phyloP scores from a whole-genome alignment of 2,329 filamentous ascomycete species.

The Xylaria sp. region DNA sequence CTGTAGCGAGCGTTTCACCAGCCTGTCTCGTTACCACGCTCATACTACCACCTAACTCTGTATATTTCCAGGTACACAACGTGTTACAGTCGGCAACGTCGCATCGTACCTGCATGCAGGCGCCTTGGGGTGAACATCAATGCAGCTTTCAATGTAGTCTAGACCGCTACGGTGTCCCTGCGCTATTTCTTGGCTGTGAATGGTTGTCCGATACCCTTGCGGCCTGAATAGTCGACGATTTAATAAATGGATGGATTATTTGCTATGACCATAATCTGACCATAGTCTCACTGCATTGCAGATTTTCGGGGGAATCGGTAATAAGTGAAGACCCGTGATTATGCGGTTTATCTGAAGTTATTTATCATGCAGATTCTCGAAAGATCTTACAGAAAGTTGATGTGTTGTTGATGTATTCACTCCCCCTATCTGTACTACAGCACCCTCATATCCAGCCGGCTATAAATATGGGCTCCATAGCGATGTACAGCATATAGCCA shows the following conservation, averaged over 20 bases:
- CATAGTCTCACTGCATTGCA: neutral
- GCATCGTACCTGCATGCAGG: slow-evolving; percentile 36
- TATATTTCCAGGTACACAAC: slow-evolving; percentile 9
- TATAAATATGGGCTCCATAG: slow-evolving; percentile 8
- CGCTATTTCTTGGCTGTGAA: slow-evolving; percentile 13
- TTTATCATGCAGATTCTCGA: slow-evolving; percentile 15
- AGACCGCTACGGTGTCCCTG: slow-evolving; percentile 16
- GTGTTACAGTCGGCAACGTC: slow-evolving; percentile 29
- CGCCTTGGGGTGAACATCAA: slow-evolving; percentile 22
- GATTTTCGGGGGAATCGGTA: neutral
- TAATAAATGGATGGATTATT: neutral
- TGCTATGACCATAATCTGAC: neutral
- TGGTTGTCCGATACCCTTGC: neutral
- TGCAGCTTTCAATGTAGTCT: slow-evolving; percentile 24
- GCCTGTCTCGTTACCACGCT: slow-evolving; percentile 79
- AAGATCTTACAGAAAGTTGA: slow-evolving; percentile 1
- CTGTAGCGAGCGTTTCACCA: slow-evolving; percentile 56
- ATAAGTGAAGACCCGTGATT: slow-evolving; percentile 21
- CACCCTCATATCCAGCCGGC: neutral
- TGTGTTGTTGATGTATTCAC: slow-evolving; percentile 3
- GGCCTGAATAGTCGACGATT: neutral
- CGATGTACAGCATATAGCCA: slow-evolving; percentile 18
- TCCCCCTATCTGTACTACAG: slow-evolving; percentile 16
- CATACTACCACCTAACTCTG: neutral
- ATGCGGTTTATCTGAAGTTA: neutral